Evolutionary conservation across 331 rosid genomes (phyloP).

Genomic region (Arachis monticola): DNA sequence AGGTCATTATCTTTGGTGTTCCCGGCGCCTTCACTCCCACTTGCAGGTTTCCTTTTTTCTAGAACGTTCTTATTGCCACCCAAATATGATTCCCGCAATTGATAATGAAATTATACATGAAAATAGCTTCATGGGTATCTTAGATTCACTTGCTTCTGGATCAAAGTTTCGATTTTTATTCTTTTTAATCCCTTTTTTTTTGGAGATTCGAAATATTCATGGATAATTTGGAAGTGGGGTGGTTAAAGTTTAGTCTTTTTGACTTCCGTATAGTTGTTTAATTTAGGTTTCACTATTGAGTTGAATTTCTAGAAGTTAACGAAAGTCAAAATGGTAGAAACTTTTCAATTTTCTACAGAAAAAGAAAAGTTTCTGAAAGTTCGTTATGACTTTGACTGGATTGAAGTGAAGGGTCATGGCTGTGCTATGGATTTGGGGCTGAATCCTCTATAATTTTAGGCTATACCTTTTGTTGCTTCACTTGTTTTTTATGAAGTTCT

Average conservation of each 20-base stretch:
- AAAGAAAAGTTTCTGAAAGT: neutral
- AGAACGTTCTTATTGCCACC: neutral
- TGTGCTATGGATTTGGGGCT: neutral
- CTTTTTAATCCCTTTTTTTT: neutral
- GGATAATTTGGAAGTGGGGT: neutral
- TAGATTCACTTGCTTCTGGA: neutral
- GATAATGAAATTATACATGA: neutral
- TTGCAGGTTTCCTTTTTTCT: conserved; percentile 50
- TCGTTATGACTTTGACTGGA: neutral
- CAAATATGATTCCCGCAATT: neutral
- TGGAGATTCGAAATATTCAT: neutral
- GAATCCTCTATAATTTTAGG: conserved; percentile 5
- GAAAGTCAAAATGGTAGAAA: neutral
- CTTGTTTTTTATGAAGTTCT: neutral
- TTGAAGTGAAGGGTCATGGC: neutral
- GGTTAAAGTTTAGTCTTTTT: neutral
- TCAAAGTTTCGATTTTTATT: conserved; percentile 21
- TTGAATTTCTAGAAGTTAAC: neutral
- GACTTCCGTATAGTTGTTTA: neutral
- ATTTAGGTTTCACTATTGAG: neutral
- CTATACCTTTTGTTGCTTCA: neutral
- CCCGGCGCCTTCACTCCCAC: conserved; percentile 97
- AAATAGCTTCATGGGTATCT: conserved; percentile 18
- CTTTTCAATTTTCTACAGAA: neutral
- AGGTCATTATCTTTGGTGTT: conserved; percentile 79